Conservation (phyloP, 108 stramenopile species). For the Phaeodactylum tricornutum region DNA sequence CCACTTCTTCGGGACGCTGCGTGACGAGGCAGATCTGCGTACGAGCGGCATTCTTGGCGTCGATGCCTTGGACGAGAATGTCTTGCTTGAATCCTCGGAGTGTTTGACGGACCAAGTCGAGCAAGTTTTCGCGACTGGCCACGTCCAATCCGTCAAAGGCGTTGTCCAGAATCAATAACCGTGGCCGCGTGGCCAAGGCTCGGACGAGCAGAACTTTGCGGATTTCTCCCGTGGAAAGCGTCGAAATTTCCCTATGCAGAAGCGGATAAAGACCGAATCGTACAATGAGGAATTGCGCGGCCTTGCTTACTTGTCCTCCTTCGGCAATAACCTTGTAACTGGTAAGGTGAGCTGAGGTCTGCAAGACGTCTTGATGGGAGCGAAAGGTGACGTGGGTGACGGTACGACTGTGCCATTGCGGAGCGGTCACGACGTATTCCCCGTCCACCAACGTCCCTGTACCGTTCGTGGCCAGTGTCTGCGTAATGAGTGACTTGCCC, state of each 20-base stretch:
- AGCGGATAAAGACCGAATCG: constrained; percentile 63
- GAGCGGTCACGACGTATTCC: not conserved
- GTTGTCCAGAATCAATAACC: constrained; percentile 63
- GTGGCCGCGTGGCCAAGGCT: constrained; percentile 41
- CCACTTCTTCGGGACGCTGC: constrained; percentile 65
- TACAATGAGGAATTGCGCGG: constrained; percentile 58
- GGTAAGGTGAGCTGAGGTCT: constrained; percentile 14
- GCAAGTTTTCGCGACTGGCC: constrained; percentile 29
- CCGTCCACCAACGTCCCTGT: not conserved
- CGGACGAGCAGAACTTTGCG: constrained; percentile 62
- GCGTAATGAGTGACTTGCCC: constrained; percentile 7
- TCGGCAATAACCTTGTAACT: constrained; percentile 39
- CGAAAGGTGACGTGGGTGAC: constrained; percentile 58
- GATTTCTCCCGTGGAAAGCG: constrained; percentile 70
- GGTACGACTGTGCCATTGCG: not conserved
- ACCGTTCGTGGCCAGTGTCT: not conserved
- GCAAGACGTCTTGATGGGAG: constrained; percentile 48
- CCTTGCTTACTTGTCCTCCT: constrained; percentile 41
- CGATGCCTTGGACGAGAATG: constrained; percentile 61
- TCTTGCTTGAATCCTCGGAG: constrained; percentile 54
- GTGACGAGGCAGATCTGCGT: constrained; percentile 58
- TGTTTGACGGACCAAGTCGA: constrained; percentile 43
- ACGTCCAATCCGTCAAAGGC: constrained; percentile 78
- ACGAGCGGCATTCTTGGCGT: constrained; percentile 33
- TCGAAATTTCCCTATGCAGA: constrained; percentile 37